Base-by-base conservation (phyloP, 2,329 filamentous ascomycete species). In the Ramularia collo-cygni region DNA sequence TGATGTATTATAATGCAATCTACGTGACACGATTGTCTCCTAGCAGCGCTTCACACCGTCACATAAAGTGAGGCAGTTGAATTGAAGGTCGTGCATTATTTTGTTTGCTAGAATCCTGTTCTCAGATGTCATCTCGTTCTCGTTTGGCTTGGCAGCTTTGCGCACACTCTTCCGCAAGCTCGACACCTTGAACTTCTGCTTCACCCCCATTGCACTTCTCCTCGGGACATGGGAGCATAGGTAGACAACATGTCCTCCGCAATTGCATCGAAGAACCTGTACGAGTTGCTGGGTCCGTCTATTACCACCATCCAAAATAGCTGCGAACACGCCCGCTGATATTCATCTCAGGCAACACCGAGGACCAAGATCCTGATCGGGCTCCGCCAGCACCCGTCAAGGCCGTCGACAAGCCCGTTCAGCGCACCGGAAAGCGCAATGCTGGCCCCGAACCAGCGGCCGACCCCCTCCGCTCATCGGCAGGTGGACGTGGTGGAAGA, bases 231-330 rank as follows among this genome's bases (percentile, higher is more conserved):
- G 37, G 37, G 29, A 16, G 33, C 29, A 36, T 34, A 28, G 39
- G 21, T 24, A 6, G 10, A 24, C 31, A 34, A 29, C 17, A 32
- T 34, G 36, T 17, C 32, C 32, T 31, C 35, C 21, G 21, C 21
- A 24, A 24, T 24, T 24, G 21, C 21, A 24, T 6, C 6, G 6
- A 24, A 96, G 92, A 98, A 98, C 79, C 82, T 85, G 64, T 96
- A 85, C 79, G 90, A 92, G 79, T 83, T 94, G 75, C 87, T 98
- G 78, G 90, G 92, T 96, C 94, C 45, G 53, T 37, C 31, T 14
- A 44, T 31, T 33, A 43, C 38, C 13, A 36, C 33, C 38, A 39
- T 33, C 35, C 14, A 16, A 33, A 19, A 43, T 24, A n/a, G 13
- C 32, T 15, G 27, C 39, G 17, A 12, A 10, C 26, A 28, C 12